Base-by-base conservation (phyloP, 139 green algal species). In the Yamagishiella unicocca region DNA sequence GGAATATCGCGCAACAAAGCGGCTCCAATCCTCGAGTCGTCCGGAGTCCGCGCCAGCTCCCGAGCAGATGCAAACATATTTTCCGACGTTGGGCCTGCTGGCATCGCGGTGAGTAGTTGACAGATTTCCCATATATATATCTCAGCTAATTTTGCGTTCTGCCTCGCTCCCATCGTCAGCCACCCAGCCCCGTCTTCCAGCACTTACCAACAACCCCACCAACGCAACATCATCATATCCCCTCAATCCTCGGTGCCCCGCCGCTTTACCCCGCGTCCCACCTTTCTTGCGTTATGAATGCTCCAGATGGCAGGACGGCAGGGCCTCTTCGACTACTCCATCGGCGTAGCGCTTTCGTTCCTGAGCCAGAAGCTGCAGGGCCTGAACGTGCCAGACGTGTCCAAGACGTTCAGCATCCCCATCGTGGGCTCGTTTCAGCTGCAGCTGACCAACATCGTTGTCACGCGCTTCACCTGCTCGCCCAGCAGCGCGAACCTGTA, bases 341-440 rank as follows among this genome's bases (percentile, higher is more conserved):
- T 73, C 24, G 77, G 58, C 55, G 77, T 84, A 21, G 58, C 77
- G 4, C 29, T 84, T 27, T 43, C 61, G 55, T 84, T 84, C 77
- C 77, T 84, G 10, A 50, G 55, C 77, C 55, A 84, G 58, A 84
- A 54, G 77, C 55, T 74, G 31, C 77, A 83, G 54, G 76, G 76
- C 54, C 58, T 42, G 37, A 55, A 12, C 55, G 58, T 73, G 1
- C 77, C 77, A 24, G 77, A 80, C 54, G 77, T 90, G 31, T 46
- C 68, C 55, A 87, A 90, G 61, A 40, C 38, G 0, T 90, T 90
- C 71, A 81, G 42, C 71, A 72, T 90, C 45, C 87, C 87, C 22
- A 45, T 90, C 8, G 87, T 90, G 42, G 87, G 87, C 55, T 64
- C 79, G 8, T 90, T 90, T 24, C 53, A 71, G 12, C 87, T 90